Evolutionary conservation across 306 rosid species (phyloP).

Genomic region (Prosopis cineraria): DNA sequence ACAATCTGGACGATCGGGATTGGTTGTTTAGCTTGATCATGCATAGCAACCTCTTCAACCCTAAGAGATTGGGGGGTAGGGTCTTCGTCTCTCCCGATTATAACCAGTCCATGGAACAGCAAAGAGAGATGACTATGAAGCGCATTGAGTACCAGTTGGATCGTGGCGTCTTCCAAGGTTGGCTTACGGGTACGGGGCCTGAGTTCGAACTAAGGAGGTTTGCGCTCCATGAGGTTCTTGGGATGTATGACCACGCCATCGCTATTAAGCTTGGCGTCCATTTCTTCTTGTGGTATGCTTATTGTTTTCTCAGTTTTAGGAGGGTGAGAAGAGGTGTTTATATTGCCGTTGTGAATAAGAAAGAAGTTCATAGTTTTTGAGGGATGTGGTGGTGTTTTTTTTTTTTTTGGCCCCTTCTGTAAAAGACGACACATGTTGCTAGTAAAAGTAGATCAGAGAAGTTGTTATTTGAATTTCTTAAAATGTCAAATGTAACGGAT

Average conservation of each 20-base stretch:
- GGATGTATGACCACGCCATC: slow-evolving; percentile 79
- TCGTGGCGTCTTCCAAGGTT: slow-evolving; percentile 64
- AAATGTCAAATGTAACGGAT: not conserved
- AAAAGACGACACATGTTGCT: not conserved
- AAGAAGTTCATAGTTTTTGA: slow-evolving; percentile 8
- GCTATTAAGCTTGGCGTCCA: slow-evolving; percentile 84
- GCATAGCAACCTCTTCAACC: slow-evolving; percentile 76
- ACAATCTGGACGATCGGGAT: slow-evolving; percentile 74
- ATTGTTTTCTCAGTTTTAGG: not conserved
- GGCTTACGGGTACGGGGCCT: slow-evolving; percentile 64
- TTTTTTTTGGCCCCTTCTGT: not conserved
- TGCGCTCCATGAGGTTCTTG: slow-evolving; percentile 61
- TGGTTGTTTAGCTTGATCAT: slow-evolving; percentile 64
- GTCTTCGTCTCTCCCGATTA: slow-evolving; percentile 73
- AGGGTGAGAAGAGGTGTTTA: not conserved
- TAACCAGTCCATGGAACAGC: slow-evolving; percentile 87
- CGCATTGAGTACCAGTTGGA: slow-evolving; percentile 65
- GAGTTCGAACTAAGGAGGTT: slow-evolving; percentile 61
- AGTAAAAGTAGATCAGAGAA: not conserved
- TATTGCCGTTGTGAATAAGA: not conserved
- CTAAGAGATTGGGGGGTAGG: slow-evolving; percentile 45
- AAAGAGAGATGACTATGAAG: slow-evolving; percentile 76
- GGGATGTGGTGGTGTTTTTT: not conserved
- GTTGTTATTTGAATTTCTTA: not conserved
- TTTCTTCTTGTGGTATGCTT: slow-evolving; percentile 64